Conservation (phyloP, 1,284 basidiomycete genomes). For the Gomphus sp. region DNA sequence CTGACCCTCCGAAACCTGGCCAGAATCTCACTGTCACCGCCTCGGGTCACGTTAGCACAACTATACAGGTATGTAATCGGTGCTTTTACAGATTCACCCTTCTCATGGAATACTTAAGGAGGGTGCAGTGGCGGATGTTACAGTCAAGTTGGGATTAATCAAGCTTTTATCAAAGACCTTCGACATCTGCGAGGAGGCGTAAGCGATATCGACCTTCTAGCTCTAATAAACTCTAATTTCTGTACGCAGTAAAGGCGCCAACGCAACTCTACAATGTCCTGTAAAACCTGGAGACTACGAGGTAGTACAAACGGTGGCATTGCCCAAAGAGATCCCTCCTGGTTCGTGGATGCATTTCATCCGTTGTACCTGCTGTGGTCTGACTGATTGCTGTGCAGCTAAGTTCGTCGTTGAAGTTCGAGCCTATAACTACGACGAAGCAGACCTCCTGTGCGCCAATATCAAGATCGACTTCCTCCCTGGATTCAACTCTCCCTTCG, state of each 20-base stretch:
- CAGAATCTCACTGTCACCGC: constrained; percentile 77
- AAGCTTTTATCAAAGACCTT: constrained; percentile 77
- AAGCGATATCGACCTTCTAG: constrained; percentile 27
- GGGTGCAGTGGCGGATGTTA: constrained; percentile 83
- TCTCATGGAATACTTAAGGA: constrained; percentile 41
- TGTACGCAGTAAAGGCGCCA: constrained; percentile 46
- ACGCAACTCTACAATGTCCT: constrained; percentile 71
- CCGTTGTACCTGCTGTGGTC: background rate
- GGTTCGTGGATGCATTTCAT: constrained; percentile 37
- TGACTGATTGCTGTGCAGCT: constrained; percentile 36
- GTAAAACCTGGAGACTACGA: constrained; percentile 61
- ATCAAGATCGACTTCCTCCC: constrained; percentile 68
- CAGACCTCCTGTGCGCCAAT: constrained; percentile 74
- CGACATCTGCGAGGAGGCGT: constrained; percentile 91
- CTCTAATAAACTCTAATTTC: background rate
- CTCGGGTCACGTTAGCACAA: constrained; percentile 45
- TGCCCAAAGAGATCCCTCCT: constrained; percentile 84
- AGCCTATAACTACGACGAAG: constrained; percentile 72
- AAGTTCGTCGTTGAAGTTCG: constrained; percentile 74
- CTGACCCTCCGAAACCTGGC: constrained; percentile 81
- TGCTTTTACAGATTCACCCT: background rate
- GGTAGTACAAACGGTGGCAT: constrained; percentile 69
- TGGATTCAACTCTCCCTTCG: constrained; percentile 12
- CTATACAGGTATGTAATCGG: constrained; percentile 52
- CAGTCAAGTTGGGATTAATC: constrained; percentile 82